Conservation (phyloP, 148 eudicot genomes). For the Oxyria digyna region DNA sequence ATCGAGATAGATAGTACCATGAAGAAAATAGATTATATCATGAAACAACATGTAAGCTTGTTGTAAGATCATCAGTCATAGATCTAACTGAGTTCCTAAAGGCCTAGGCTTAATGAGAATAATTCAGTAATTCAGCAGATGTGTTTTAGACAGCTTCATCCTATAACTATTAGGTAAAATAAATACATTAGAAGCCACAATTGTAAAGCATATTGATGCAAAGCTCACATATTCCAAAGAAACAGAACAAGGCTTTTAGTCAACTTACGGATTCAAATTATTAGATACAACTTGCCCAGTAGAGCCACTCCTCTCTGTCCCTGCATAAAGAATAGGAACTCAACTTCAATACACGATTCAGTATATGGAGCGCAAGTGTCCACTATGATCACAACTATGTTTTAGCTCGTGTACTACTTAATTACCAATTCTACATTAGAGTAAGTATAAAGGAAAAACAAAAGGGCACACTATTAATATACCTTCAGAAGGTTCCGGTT, state of each 20-base stretch:
- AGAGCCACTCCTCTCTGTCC: conserved; percentile 40
- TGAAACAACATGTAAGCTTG: not conserved
- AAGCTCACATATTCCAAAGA: not conserved
- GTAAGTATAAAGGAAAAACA: not conserved
- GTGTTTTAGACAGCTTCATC: not conserved
- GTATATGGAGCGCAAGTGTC: not conserved
- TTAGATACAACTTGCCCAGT: conserved; percentile 38
- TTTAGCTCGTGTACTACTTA: not conserved
- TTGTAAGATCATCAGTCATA: not conserved
- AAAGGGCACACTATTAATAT: not conserved
- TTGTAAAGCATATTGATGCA: not conserved
- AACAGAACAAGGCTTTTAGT: not conserved
- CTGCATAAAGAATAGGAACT: conserved; percentile 22
- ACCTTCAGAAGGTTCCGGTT: conserved; percentile 80
- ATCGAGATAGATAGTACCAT: not conserved
- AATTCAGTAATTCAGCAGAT: not conserved
- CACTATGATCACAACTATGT: not conserved
- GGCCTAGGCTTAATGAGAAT: not conserved
- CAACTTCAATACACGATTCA: too few species aligned
- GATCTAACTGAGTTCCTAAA: conserved; percentile 1
- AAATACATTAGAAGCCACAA: not conserved
- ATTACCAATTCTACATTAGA: not conserved
- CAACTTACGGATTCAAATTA: conserved; percentile 67
- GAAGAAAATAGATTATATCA: not conserved
- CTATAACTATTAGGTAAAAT: not conserved